Conservation (phyloP, 2,329 filamentous ascomycete genomes). For the Helotiales sp. region DNA sequence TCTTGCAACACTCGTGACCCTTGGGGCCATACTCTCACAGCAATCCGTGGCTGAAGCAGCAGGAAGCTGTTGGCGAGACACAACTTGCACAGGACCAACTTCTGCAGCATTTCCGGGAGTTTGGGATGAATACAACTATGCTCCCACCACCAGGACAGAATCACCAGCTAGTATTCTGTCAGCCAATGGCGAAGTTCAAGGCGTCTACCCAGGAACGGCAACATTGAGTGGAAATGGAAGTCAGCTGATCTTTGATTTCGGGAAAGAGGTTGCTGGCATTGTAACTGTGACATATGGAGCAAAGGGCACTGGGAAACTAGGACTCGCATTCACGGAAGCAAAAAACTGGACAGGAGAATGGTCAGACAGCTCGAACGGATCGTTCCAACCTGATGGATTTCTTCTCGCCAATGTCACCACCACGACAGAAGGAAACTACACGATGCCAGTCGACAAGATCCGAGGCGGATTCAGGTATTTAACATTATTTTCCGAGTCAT, state of each 20-base stretch:
- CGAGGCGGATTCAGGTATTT: conserved; percentile 55
- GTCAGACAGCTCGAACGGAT: conserved; percentile 50
- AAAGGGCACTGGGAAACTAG: conserved; percentile 40
- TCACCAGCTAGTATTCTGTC: conserved; percentile 37
- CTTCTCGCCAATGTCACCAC: conserved; percentile 43
- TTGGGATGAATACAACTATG: conserved; percentile 60
- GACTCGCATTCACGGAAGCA: conserved; percentile 48
- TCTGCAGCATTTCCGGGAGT: conserved; percentile 53
- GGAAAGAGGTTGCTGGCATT: conserved; percentile 57
- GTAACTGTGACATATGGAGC: conserved; percentile 50
- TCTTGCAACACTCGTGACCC: conserved; percentile 4
- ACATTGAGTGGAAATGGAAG: conserved; percentile 44
- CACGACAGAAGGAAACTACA: conserved; percentile 38
- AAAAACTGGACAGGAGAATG: conserved; percentile 46
- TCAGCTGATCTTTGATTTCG: conserved; percentile 58
- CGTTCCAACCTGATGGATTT: conserved; percentile 47
- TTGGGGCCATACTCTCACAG: conserved; percentile 5
- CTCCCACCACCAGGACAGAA: conserved; percentile 52
- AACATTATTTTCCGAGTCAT: conserved; percentile 45
- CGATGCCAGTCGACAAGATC: conserved; percentile 44
- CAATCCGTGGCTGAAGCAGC: conserved; percentile 6
- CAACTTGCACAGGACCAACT: conserved; percentile 46
- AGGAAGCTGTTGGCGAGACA: conserved; percentile 57
- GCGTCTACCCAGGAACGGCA: conserved; percentile 26
- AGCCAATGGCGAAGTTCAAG: conserved; percentile 38